Base-by-base conservation (phyloP, 768 basidiomycete genomes). In the Russula olivacea region DNA sequence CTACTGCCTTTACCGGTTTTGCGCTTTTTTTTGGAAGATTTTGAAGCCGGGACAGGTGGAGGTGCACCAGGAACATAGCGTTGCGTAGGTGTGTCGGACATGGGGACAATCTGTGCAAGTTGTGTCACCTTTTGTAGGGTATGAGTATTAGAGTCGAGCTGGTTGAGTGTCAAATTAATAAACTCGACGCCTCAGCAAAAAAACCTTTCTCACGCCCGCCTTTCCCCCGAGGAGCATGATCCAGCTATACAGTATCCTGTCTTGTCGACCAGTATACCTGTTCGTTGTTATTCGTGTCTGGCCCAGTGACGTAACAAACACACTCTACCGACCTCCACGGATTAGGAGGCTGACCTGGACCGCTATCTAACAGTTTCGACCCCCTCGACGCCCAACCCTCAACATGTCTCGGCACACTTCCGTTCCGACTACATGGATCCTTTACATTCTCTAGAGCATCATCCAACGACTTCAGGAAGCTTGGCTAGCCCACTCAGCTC, bases 41-140 rank as follows among this genome's bases (percentile, higher is more conserved):
- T 91, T 41, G 87, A 80, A 4, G 76, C 64, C 0, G 84, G 76
- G 5, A 79, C 68, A 48, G 85, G 83, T 0, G 86, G 84, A 58
- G 85, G 89, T 14, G 91, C 91, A 51, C 91, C 91, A 28, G 91
- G 91, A 61, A 93, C 80, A 65, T 88, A 71, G 61, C 91, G 87
- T 38, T 75, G 73, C 40, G 74, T 66, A 32, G 69, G 6, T 53
- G 73, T 69, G 51, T 76, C 77, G 54, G 72, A 69, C 78, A 79
- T 80, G 62, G 30, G 32, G 56, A 45, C 52, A 17, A 40, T 38
- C 6, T 38, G 43, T 45, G 52, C 25, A 34, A 59, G 58, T 48
- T 59, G 9, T 60, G 40, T 48, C 15, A 28, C n/a, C 2, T 40
- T 40, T 32, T 58, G 57, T 40, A 43, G 17, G 58, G 36, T 47